Base-by-base conservation (phyloP, 352 stramenopile genomes). In the Phytophthora quininea region DNA sequence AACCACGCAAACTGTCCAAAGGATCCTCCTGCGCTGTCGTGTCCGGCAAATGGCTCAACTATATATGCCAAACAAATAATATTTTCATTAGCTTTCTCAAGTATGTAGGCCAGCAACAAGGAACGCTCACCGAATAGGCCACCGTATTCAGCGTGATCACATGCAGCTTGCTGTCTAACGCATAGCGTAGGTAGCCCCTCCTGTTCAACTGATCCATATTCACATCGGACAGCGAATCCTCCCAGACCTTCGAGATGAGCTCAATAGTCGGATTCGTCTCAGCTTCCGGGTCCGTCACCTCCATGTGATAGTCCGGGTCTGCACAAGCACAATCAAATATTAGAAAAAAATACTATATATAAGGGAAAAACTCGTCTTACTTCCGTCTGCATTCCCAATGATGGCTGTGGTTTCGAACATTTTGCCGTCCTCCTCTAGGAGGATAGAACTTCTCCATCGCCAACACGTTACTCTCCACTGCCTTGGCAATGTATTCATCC, bases 1-100 rank as follows among this genome's bases (percentile, higher is more conserved):
- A 98, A 76, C 95, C 95, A 98, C 15, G 56, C 69, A 64, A 98
- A 98, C 66, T 98, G 95, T 19, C 75, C 78, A 97, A 97, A 6
- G 95, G 95, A 70, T 98, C 95, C 35, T 78, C 54, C 12, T 84
- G 60, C 15, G 81, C 29, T 3, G 77, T 85, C 24, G 90, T 92
- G 42, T 94, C 69, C 1, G 95, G 93, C 7, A 83, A 35, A 73
- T 97, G 88, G 42, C 76, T 89, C 6, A 82, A 79, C 88, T 96
- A 35, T 4, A 56, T 2, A 14, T 47, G 62, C 3, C 19, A 52
- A 45, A 3, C 10, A 45, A 47, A n/a, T 63, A 42, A 71, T 11
- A 57, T 43, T n/a, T 24, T 52, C 35, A 15, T 64, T 43, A 71
- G 48, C 3, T 46, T 43, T 9, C 47, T 10, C 4, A 24, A 24